Percentiles rank a stretch among this genome's conserved stretches.
phyloP scores from a whole-genome alignment of 108 stramenopile species.

The Hondaea fermentalgiana region DNA sequence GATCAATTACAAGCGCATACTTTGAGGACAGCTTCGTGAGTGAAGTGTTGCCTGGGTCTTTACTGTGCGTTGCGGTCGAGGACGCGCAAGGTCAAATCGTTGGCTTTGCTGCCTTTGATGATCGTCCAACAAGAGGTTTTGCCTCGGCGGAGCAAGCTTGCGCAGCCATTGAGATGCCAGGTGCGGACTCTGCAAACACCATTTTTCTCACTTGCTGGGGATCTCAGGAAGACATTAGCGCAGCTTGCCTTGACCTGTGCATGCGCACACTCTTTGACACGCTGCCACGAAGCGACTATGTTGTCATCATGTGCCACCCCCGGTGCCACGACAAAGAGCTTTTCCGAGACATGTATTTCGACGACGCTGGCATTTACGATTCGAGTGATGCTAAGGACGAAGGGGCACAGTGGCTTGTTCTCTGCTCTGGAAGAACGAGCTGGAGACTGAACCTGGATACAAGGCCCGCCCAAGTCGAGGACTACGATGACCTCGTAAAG shows the following conservation, averaged over 20 bases:
- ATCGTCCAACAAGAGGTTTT: background rate
- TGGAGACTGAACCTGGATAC: slow-evolving; percentile 24
- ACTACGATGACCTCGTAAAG: slow-evolving; percentile 55
- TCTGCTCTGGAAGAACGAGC: background rate
- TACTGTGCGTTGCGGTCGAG: background rate
- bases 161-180: background rate
- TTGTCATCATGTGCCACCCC: background rate
- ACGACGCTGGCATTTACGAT: background rate
- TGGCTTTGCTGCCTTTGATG: background rate
- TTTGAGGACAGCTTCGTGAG: background rate
- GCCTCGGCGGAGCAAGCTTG: background rate
- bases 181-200: background rate
- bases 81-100: background rate
- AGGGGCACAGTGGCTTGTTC: background rate
- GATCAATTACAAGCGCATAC: background rate
- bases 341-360: background rate
- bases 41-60: background rate
- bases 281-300: background rate
- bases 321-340: background rate
- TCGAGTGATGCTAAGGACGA: background rate
- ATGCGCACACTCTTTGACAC: background rate
- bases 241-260: background rate
- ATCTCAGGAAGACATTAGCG: background rate
- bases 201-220: background rate
- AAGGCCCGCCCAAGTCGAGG: slow-evolving; percentile 49